These are phyloP conservation scores for Backusella mclennaniae DNA, from an alignment of 192 early-diverging fungal species.

Conservation along the genomic window DNA sequence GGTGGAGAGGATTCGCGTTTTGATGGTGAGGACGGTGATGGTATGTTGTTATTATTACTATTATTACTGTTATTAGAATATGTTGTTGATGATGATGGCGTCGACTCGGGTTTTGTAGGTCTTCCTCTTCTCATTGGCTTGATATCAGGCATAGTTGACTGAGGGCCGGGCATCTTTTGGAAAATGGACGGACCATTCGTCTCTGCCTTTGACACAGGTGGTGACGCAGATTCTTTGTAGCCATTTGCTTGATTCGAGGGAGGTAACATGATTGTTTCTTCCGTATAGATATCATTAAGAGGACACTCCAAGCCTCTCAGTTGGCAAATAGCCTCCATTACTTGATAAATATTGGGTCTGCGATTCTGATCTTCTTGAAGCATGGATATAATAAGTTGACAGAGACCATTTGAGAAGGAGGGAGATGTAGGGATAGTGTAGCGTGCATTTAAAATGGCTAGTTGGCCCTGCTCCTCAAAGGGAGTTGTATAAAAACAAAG, in stretches of 20 bases:
- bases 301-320: constrained; percentile 63
- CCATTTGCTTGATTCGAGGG: constrained; percentile 17
- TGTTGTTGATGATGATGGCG: background rate
- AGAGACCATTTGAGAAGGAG: constrained; percentile 54
- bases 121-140: constrained; percentile 91
- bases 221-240: constrained; percentile 25
- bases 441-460: constrained; percentile 87
- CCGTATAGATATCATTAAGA: constrained; percentile 44
- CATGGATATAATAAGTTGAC: constrained; percentile 65
- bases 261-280: constrained; percentile 1
- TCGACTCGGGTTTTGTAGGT: constrained; percentile 51
- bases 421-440: constrained; percentile 79
- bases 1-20: background rate
- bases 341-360: constrained; percentile 83
- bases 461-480: constrained; percentile 85
- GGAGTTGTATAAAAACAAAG: constrained; percentile 95
- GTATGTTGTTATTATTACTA: background rate
- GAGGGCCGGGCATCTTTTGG: constrained; percentile 29
- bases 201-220: constrained; percentile 12
- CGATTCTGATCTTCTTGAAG: constrained; percentile 71
- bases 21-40: background rate
- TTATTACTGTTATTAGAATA: background rate
- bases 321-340: constrained; percentile 61
- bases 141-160: constrained; percentile 47
- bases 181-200: constrained; percentile 33